Evolutionary conservation across 1,284 basidiomycete species (phyloP), one percentile per base, ranked within the genome.

Genomic region (Tremellales sp.): DNA sequence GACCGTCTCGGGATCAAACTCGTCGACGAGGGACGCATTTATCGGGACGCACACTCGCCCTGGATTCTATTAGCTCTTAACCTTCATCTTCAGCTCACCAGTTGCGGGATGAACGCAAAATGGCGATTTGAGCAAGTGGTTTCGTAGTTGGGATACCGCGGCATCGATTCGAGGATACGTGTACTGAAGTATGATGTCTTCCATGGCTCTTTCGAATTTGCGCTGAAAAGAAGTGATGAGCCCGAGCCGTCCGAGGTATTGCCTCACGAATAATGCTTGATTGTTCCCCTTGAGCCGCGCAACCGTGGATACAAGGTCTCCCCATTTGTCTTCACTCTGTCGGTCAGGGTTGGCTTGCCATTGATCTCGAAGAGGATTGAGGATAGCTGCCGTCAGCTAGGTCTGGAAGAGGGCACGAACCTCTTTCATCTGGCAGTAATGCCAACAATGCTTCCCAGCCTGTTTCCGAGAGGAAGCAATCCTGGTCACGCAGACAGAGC

Each of bases 51-150:
- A 99, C 9, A 99, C 83, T 33, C 92, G 82, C 1, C 93, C 93
- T 75, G 53, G 9, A 31, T 10, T 16, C 10, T 16, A 10, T 10
- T 31, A 31, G 29, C 16, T 16, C 29, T 10, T 31, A 31, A 31
- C 10, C 29, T 40, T 31, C 29, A 36, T 36, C 4, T 34, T 40
- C 21, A 35, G 35, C 68, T 48, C 21, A 72, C 76, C 76, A 1
- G 95, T 98, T 53, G 90, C 90, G 0, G 95, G 94, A 71, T 99
- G 94, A 0, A 98, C 78, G 66, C 92, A 95, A 72, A 99, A 98
- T 0, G 95, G 95, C 22, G 90, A 85, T 72, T 99, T 99, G 53
- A 99, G 82, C 76, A 99, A 79, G 75, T 99, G 95, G 74, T 98
- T 98, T 48, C 92, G 80, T 64, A 94, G 90, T 66, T 97, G 95